These are phyloP conservation scores for Starmerella geochares DNA, from an alignment of 805 yeast species.

Conservation along the genomic window DNA sequence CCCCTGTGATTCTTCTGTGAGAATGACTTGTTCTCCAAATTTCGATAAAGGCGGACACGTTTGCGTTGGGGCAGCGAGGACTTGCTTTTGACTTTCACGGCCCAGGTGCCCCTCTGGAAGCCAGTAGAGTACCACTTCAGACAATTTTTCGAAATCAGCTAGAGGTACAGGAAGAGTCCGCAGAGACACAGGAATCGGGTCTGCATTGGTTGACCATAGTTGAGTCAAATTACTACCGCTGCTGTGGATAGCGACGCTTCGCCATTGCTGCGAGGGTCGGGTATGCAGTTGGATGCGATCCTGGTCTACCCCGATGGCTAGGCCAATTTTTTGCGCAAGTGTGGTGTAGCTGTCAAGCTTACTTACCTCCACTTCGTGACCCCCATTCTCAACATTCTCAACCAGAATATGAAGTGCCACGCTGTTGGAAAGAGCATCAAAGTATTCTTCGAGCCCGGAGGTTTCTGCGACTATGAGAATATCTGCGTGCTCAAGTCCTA, in stretches of 20 bases:
- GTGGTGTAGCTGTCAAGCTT: slow-evolving; percentile 48
- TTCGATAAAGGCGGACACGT: background rate
- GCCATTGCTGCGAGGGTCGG: slow-evolving; percentile 2
- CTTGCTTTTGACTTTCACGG: slow-evolving; percentile 43
- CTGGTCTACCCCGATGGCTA: slow-evolving; percentile 47
- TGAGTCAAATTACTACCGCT: slow-evolving; percentile 14
- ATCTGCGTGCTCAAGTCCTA: slow-evolving; percentile 4
- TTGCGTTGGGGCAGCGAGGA: slow-evolving; percentile 40
- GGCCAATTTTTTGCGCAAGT: slow-evolving; percentile 52
- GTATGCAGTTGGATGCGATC: slow-evolving; percentile 48
- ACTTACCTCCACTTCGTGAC: slow-evolving; percentile 34
- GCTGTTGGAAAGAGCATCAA: slow-evolving; percentile 31
- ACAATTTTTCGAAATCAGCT: slow-evolving; percentile 67
- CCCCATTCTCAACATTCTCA: background rate
- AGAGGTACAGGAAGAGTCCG: slow-evolving; percentile 69
- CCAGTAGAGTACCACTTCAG: slow-evolving; percentile 58
- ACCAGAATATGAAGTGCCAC: slow-evolving; percentile 2
- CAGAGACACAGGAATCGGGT: slow-evolving; percentile 42
- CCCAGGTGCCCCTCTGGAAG: slow-evolving; percentile 47
- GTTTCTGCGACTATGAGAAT: slow-evolving; percentile 8
- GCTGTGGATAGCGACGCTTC: background rate
- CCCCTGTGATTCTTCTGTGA: background rate
- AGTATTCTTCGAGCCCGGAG: slow-evolving; percentile 24
- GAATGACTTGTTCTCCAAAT: background rate
- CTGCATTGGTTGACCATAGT: slow-evolving; percentile 12